These are phyloP conservation scores for Infundibulicybe gibba DNA, from an alignment of 768 basidiomycete species.

Conservation along the genomic window DNA sequence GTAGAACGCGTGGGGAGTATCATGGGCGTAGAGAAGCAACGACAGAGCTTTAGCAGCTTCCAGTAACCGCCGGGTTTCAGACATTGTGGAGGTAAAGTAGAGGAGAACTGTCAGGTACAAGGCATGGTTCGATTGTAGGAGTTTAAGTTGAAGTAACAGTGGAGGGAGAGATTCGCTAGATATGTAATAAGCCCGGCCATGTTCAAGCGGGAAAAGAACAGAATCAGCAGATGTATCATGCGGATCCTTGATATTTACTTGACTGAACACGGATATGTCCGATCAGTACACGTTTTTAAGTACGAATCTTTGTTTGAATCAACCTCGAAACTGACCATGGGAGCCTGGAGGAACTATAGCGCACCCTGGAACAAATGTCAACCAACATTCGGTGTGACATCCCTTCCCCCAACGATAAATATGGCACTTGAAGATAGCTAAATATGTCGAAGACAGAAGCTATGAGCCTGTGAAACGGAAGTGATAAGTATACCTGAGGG, in stretches of 20 bases:
- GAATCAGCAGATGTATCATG: constrained; percentile 44
- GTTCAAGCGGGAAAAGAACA: constrained; percentile 28
- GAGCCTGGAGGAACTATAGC: too few species aligned
- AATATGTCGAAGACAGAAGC: too few species aligned
- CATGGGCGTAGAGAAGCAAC: constrained; percentile 46
- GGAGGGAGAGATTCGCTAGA: constrained; percentile 32
- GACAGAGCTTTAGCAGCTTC: constrained; percentile 80
- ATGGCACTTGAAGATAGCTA: too few species aligned
- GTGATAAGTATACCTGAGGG: too few species aligned
- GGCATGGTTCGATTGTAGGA: constrained; percentile 52
- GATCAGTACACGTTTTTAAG: constrained; percentile 6
- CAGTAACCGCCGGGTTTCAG: constrained; percentile 70
- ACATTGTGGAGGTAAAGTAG: constrained; percentile 41
- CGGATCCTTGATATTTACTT: constrained; percentile 27
- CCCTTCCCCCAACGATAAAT: too few species aligned
- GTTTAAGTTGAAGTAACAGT: constrained; percentile 35
- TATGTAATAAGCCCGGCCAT: constrained; percentile 43
- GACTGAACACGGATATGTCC: constrained; percentile 42
- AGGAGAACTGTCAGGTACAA: constrained; percentile 33
- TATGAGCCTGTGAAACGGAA: too few species aligned
- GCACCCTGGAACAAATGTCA: too few species aligned
- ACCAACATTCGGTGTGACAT: too few species aligned
- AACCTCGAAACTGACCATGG: too few species aligned
- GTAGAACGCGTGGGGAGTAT: constrained; percentile 79
- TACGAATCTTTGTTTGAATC: too few species aligned